phyloP scores from a whole-genome alignment of 768 basidiomycete species.

The Tricholoma saponaceum region DNA sequence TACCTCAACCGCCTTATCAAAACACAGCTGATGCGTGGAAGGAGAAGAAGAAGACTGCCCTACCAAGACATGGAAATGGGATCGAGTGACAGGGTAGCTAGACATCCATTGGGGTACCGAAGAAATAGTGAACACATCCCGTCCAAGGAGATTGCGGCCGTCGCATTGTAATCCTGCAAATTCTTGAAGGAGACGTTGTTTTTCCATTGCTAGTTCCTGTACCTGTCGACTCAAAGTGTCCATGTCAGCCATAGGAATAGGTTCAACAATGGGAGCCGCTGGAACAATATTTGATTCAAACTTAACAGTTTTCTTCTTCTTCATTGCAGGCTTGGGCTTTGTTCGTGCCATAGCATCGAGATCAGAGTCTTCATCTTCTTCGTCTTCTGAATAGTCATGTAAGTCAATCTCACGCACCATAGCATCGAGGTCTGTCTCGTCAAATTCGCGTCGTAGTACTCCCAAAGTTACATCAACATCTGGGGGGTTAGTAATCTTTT shows the following conservation, averaged over 20 bases:
- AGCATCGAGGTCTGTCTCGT: not conserved
- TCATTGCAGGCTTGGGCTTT: not conserved
- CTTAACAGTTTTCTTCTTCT: not conserved
- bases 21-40: no score
- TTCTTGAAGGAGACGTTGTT: not conserved
- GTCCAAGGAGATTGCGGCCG: no score
- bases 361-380: not conserved
- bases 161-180: no score
- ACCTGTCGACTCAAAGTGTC: not conserved
- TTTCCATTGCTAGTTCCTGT: not conserved
- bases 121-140: no score
- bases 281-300: not conserved
- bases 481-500: not conserved
- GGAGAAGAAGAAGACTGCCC: no score
- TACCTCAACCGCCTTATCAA: no score
- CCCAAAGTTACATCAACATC: not conserved
- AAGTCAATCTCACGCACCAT: no score
- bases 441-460: not conserved
- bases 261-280: not conserved
- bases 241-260: not conserved
- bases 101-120: no score
- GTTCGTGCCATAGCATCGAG: no score
- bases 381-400: not conserved
- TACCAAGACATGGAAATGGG: no score
- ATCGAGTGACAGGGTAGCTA: no score